phyloP scores from a whole-genome alignment of 2,329 filamentous ascomycete genomes.

The Hypoxylon rubiginosum region DNA sequence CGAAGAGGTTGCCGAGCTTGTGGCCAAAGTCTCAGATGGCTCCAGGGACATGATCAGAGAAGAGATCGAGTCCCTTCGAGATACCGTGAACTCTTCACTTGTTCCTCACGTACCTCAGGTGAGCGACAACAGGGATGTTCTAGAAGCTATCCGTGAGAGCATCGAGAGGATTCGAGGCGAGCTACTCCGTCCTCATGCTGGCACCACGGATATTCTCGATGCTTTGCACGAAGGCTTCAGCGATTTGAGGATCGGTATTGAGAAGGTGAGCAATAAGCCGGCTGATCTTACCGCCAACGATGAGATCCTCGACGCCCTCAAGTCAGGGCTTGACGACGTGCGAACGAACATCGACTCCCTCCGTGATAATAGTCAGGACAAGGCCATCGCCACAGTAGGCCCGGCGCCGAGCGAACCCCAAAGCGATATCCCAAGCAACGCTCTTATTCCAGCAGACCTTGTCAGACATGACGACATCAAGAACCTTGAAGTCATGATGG shows the following conservation, averaged over 20 bases:
- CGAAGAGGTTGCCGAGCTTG: slow-evolving; percentile 75
- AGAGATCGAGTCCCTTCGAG: slow-evolving; percentile 85
- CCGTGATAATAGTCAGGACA: slow-evolving; percentile 64
- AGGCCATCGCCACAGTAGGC: slow-evolving; percentile 59
- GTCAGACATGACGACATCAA: slow-evolving; percentile 82
- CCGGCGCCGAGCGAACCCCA: slow-evolving; percentile 62
- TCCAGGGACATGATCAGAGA: slow-evolving; percentile 80
- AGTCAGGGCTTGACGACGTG: slow-evolving; percentile 81
- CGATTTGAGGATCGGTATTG: slow-evolving; percentile 81
- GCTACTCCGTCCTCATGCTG: slow-evolving; percentile 74
- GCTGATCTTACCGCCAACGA: slow-evolving; percentile 86
- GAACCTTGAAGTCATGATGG: slow-evolving; percentile 85
- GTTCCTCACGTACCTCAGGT: slow-evolving; percentile 66
- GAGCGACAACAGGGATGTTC: slow-evolving; percentile 72
- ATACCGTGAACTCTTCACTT: slow-evolving; percentile 79
- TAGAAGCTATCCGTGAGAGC: slow-evolving; percentile 78
- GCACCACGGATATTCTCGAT: slow-evolving; percentile 89
- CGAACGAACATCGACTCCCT: slow-evolving; percentile 83
- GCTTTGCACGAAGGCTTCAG: slow-evolving; percentile 90
- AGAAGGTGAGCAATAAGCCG: slow-evolving; percentile 82
- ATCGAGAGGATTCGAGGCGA: slow-evolving; percentile 82
- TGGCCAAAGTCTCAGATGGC: slow-evolving; percentile 61
- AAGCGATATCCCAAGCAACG: slow-evolving; percentile 57
- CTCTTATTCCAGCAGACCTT: slow-evolving; percentile 64
- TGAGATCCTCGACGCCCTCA: slow-evolving; percentile 90